Evolutionary conservation across 2,329 filamentous ascomycete genomes (phyloP).

Genomic region (Apiospora aurea): DNA sequence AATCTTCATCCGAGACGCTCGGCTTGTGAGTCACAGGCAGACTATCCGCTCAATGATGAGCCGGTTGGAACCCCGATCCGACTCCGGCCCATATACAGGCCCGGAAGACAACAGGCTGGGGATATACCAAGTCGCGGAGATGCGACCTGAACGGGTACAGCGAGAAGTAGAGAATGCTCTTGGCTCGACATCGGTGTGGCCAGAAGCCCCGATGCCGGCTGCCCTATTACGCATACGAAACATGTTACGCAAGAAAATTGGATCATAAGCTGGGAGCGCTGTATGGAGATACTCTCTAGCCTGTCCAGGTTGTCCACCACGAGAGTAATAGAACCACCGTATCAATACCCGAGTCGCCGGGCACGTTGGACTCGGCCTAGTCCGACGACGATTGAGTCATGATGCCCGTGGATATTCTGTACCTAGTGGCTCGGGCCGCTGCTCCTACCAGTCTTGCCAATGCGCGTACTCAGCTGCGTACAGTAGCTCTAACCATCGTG

Average conservation of each 20-base stretch:
- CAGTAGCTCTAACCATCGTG: constrained; percentile 6
- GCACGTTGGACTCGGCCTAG: neutral
- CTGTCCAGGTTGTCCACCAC: neutral
- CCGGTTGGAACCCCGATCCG: neutral
- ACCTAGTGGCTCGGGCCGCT: neutral
- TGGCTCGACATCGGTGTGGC: neutral
- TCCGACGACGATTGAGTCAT: neutral
- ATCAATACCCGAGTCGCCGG: neutral
- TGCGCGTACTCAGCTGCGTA: neutral
- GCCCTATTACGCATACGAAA: neutral
- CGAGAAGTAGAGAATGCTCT: neutral
- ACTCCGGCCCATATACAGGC: neutral
- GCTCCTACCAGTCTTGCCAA: neutral
- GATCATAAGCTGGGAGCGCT: neutral
- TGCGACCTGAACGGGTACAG: neutral
- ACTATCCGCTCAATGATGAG: neutral
- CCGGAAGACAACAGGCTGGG: neutral
- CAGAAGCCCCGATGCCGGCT: neutral
- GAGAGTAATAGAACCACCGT: neutral
- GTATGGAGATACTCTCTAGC: neutral
- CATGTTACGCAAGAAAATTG: neutral
- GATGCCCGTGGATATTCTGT: neutral
- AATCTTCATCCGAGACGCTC: neutral
- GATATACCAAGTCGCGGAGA: neutral
- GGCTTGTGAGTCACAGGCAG: neutral